Evolutionary conservation across 176 grass and related monocot species (phyloP), one percentile per base, ranked within the genome.

Genomic region (Microstegium vimineum): DNA sequence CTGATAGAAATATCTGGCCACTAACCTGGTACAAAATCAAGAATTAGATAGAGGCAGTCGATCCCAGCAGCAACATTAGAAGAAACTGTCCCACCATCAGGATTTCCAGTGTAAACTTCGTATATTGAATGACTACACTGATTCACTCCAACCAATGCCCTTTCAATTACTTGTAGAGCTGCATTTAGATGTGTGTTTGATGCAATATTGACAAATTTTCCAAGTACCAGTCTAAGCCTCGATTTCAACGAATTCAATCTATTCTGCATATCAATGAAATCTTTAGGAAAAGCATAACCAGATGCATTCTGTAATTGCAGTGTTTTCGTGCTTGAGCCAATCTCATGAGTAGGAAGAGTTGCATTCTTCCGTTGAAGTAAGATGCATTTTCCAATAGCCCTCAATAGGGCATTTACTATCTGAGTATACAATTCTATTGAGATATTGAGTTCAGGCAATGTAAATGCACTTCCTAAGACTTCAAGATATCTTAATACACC

Each of bases 311-410:
- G 77, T 40, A 81, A 59, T 56, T 91, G 30, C 35, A 98, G 84
- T 74, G 80, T 91, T 87, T 93, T 93, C 45, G 87, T 95, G 81
- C 64, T 94, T 66, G 87, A 94, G 59, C 90, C 94, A 81, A 86
- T 91, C 34, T 98, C 92, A 67, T 98, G 95, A 78, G 83, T 94
- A 71, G 89, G 87, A 65, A 95, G 84, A 77, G 89, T 91, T 69
- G 95, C 95, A 74, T 51, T 63, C 81, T 98, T 95, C 61, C 90
- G 88, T 90, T 98, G 83, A 60, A 98, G 80, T 82, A 88, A 86
- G 82, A 95, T 95, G 67, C 96, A 98, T 90, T 91, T 95, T 78
- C 96, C 93, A 69, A 98, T 83, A 86, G 75, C 87, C 68, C 81
- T 87, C 86, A 98, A 80, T 77, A 91, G 85, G 82, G 87, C 84